A percentile compares a stretch with the other conserved stretches of the same genome.
Evolutionary conservation across 495 filamentous ascomycete species (phyloP).

Genomic region (Massariosphaeria phaeospora): DNA sequence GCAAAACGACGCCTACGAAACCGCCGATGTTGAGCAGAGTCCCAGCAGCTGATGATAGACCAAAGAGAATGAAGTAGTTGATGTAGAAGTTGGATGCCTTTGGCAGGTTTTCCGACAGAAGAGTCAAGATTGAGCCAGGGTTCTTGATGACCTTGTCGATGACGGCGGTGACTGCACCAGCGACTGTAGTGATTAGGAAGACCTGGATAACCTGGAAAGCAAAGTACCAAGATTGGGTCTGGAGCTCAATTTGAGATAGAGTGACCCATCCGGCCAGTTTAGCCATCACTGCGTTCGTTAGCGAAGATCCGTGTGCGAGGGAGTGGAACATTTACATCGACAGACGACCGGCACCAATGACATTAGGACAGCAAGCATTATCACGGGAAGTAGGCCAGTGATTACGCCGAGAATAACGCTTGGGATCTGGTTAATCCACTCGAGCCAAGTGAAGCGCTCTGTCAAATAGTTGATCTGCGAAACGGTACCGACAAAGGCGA

Average conservation of each 20-base stretch:
- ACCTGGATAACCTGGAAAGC: slow-evolving; percentile 93
- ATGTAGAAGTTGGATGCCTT: slow-evolving; percentile 90
- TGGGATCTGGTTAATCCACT: slow-evolving; percentile 72
- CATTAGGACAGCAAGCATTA: slow-evolving; percentile 82
- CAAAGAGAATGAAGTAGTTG: slow-evolving; percentile 90
- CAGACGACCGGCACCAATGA: slow-evolving; percentile 83
- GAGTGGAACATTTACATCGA: slow-evolving; percentile 51
- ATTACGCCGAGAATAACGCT: slow-evolving; percentile 69
- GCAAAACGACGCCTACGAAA: slow-evolving; percentile 67
- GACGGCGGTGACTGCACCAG: slow-evolving; percentile 69
- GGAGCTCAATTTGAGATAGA: slow-evolving; percentile 71
- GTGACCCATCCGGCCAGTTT: slow-evolving; percentile 76
- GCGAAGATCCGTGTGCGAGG: neutral
- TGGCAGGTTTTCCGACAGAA: slow-evolving; percentile 74
- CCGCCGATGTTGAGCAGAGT: slow-evolving; percentile 73
- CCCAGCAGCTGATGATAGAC: slow-evolving; percentile 72
- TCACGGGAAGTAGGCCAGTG: slow-evolving; percentile 74
- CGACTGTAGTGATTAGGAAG: slow-evolving; percentile 80
- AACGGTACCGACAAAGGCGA: slow-evolving; percentile 76
- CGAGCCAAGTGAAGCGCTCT: slow-evolving; percentile 57
- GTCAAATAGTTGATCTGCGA: slow-evolving; percentile 76
- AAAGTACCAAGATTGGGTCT: slow-evolving; percentile 89
- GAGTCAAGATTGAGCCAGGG: slow-evolving; percentile 53
- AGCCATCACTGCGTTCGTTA: slow-evolving; percentile 56
- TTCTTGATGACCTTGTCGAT: slow-evolving; percentile 58